Percentiles rank a stretch among this genome's conserved stretches.
phyloP scores from a whole-genome alignment of 1,284 basidiomycete genomes.

The Singerocomus inundabilis region DNA sequence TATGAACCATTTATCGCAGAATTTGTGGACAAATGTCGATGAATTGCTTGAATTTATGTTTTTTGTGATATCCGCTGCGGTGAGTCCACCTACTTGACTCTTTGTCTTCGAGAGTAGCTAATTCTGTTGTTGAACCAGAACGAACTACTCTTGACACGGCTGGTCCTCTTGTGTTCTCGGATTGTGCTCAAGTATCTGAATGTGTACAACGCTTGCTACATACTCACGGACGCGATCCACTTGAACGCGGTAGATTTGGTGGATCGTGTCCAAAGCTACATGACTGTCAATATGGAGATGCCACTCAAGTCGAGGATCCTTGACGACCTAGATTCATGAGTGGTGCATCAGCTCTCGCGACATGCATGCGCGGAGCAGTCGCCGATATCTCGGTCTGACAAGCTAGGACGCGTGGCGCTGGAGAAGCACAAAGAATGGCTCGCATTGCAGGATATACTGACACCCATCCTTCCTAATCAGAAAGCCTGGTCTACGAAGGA shows the following conservation, averaged over 20 bases:
- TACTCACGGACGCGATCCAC: slow-evolving; percentile 82
- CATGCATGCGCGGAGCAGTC: slow-evolving; percentile 65
- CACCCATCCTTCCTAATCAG: slow-evolving; percentile 51
- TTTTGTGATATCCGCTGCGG: slow-evolving; percentile 82
- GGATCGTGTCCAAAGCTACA: slow-evolving; percentile 77
- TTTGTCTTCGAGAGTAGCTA: background rate
- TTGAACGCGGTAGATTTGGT: slow-evolving; percentile 77
- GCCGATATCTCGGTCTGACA: slow-evolving; percentile 60
- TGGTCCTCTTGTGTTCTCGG: slow-evolving; percentile 81
- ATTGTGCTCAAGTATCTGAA: slow-evolving; percentile 72
- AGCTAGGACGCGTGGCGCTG: slow-evolving; percentile 59
- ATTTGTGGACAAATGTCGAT: slow-evolving; percentile 58
- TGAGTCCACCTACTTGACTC: slow-evolving; percentile 36
- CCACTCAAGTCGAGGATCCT: slow-evolving; percentile 82
- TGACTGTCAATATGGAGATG: slow-evolving; percentile 83
- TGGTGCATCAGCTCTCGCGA: slow-evolving; percentile 67
- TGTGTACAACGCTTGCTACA: slow-evolving; percentile 75
- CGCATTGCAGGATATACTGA: slow-evolving; percentile 78
- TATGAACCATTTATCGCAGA: slow-evolving; percentile 42
- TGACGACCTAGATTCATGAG: slow-evolving; percentile 67
- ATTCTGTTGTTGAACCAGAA: slow-evolving; percentile 53
- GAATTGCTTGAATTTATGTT: slow-evolving; percentile 90
- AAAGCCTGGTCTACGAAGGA: slow-evolving; percentile 31
- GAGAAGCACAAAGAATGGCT: slow-evolving; percentile 76
- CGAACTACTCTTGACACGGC: slow-evolving; percentile 84